Conservation (phyloP, 225 moss, liverwort and hornwort species). For the Neckera pumila region DNA sequence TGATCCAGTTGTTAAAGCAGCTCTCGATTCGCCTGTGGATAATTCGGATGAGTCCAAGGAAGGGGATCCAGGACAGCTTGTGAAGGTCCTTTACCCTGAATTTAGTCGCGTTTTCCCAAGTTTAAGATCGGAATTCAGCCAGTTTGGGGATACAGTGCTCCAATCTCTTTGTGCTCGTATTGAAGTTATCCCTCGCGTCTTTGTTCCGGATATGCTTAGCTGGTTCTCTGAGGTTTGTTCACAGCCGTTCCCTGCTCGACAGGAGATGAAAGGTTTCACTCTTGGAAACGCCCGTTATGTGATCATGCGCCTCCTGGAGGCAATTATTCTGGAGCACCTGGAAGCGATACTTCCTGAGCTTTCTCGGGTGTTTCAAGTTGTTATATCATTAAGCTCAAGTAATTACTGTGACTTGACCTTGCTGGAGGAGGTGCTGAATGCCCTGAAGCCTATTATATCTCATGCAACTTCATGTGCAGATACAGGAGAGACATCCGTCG, state of each 20-base stretch:
- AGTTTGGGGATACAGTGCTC: conserved; percentile 55
- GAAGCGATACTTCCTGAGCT: conserved; percentile 85
- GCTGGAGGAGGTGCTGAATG: conserved; percentile 62
- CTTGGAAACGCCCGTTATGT: conserved; percentile 67
- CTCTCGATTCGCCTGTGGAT: conserved; percentile 11
- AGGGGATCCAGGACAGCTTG: conserved; percentile 55
- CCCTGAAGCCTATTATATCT: conserved; percentile 69
- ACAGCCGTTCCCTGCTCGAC: conserved; percentile 56
- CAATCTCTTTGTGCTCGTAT: conserved; percentile 57
- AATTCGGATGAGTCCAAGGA: conserved; percentile 16
- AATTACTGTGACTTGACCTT: conserved; percentile 72
- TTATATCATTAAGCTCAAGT: conserved; percentile 64
- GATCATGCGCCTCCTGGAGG: conserved; percentile 74
- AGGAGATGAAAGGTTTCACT: conserved; percentile 45
- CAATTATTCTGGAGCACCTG: conserved; percentile 73
- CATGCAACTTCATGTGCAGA: conserved; percentile 46
- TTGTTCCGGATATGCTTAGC: conserved; percentile 77
- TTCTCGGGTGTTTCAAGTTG: conserved; percentile 53
- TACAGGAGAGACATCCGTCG: conserved; percentile 41
- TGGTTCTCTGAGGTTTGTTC: conserved; percentile 83
- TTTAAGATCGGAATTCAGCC: conserved; percentile 67
- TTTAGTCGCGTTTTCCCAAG: conserved; percentile 60
- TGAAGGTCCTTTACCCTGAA: conserved; percentile 71
- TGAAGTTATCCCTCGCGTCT: conserved; percentile 48
- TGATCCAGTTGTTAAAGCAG: conserved; percentile 29